phyloP scores from a whole-genome alignment of 352 stramenopile species.

The Phytophthora podocarpi region DNA sequence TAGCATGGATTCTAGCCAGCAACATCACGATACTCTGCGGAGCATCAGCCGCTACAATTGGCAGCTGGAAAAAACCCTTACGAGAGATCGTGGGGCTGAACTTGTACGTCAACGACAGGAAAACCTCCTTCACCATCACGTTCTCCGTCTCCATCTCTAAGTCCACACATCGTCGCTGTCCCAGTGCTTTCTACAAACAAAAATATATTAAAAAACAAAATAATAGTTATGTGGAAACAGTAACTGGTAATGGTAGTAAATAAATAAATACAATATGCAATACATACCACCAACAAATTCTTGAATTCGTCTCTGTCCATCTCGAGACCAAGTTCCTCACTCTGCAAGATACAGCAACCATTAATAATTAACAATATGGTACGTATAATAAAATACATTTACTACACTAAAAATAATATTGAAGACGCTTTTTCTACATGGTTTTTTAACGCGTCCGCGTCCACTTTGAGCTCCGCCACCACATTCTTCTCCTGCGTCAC shows the following conservation, averaged over 20 bases:
- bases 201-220: not conserved
- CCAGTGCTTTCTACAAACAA: slow-evolving; percentile 44
- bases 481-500: slow-evolving; percentile 10
- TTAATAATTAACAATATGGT: too few relatives aligned
- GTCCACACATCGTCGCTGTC: slow-evolving; percentile 41
- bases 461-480: slow-evolving; percentile 46
- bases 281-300: slow-evolving; percentile 41
- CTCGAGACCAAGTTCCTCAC: slow-evolving; percentile 65
- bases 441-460: slow-evolving; percentile 31
- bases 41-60: slow-evolving; percentile 33
- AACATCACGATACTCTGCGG: slow-evolving; percentile 41
- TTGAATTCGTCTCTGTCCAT: slow-evolving; percentile 40
- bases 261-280: not conserved
- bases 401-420: too few relatives aligned
- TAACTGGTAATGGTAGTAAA: not conserved
- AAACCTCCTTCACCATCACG: slow-evolving; percentile 17
- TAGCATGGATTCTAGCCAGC: slow-evolving; percentile 43
- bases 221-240: too few relatives aligned
- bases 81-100: slow-evolving; percentile 62
- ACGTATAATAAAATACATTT: too few relatives aligned
- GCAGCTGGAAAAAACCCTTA: slow-evolving; percentile 52
- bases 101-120: slow-evolving; percentile 63
- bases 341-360: slow-evolving; percentile 35
- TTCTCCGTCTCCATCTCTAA: slow-evolving; percentile 38
- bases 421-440: slow-evolving; percentile 38